phyloP scores from a whole-genome alignment of 768 basidiomycete species.

The Exsudoporus frostii region DNA sequence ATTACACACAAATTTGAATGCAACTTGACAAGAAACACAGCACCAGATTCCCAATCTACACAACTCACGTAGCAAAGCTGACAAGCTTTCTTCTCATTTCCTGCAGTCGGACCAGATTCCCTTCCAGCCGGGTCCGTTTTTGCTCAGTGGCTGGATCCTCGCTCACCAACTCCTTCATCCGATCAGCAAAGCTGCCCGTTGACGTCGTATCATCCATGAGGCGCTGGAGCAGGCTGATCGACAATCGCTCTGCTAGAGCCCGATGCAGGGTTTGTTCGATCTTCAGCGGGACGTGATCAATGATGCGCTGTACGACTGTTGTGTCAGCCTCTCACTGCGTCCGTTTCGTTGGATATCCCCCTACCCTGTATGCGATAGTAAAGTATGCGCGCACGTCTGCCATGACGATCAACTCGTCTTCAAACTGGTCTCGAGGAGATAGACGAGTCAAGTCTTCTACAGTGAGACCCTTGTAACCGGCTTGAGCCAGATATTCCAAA shows the following conservation, averaged over 20 bases:
- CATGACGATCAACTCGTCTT: slow-evolving; percentile 50
- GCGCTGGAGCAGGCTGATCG: slow-evolving; percentile 33
- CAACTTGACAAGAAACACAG: background rate
- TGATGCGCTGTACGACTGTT: slow-evolving; percentile 42
- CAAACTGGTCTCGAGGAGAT: slow-evolving; percentile 25
- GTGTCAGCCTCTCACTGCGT: background rate
- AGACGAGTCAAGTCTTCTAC: slow-evolving; percentile 28
- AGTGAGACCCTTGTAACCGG: slow-evolving; percentile 23
- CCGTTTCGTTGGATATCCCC: slow-evolving; percentile 2
- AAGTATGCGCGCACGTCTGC: slow-evolving; percentile 56
- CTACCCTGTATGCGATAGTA: slow-evolving; percentile 52
- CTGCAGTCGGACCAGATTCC: slow-evolving; percentile 36
- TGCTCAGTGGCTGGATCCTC: slow-evolving; percentile 42
- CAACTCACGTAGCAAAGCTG: slow-evolving; percentile 22
- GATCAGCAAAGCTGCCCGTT: slow-evolving; percentile 19
- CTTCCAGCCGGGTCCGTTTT: slow-evolving; percentile 34
- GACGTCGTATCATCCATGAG: slow-evolving; percentile 24
- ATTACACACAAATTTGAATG: background rate
- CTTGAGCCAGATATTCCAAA: slow-evolving; percentile 29
- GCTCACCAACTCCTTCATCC: slow-evolving; percentile 40
- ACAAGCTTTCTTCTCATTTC: slow-evolving; percentile 38
- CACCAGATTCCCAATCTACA: background rate
- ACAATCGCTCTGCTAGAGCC: slow-evolving; percentile 35
- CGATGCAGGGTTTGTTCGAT: slow-evolving; percentile 48
- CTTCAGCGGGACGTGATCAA: slow-evolving; percentile 50